Conservation (phyloP, 352 stramenopile species). For the Globisporangium perplexum region DNA sequence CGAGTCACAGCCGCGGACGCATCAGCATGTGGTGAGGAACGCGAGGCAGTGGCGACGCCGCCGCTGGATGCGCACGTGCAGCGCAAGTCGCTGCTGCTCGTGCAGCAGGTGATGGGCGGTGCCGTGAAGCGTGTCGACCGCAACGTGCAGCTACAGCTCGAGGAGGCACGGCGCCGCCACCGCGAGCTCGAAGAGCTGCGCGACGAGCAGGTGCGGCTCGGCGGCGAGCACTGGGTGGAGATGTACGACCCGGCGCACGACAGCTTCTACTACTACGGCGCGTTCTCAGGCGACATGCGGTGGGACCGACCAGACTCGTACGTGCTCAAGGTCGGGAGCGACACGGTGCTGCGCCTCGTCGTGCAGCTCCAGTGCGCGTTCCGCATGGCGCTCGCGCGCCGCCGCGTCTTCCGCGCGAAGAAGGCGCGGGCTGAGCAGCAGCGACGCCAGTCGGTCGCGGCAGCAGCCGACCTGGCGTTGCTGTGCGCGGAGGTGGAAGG, state of each 20-base stretch:
- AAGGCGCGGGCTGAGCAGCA: constrained; percentile 5
- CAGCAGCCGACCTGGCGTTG: not conserved
- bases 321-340: constrained; percentile 28
- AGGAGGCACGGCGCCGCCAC: constrained; percentile 21
- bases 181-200: constrained; percentile 20
- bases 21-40: too few relatives aligned
- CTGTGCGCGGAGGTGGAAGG: not conserved
- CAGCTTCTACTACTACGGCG: constrained; percentile 40
- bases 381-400: constrained; percentile 37
- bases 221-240: constrained; percentile 40
- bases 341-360: constrained; percentile 34
- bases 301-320: constrained; percentile 32
- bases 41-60: too few relatives aligned
- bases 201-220: constrained; percentile 22
- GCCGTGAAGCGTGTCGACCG: constrained; percentile 19
- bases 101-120: constrained; percentile 17
- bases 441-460: not conserved
- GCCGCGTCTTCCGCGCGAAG: constrained; percentile 30
- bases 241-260: constrained; percentile 45
- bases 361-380: constrained; percentile 45
- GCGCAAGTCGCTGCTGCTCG: constrained; percentile 10
- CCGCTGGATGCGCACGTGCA: not conserved
- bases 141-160: constrained; percentile 18
- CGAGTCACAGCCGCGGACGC: too few relatives aligned
- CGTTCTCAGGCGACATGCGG: constrained; percentile 33